Base-by-base conservation (phyloP, 768 basidiomycete genomes). In the Brasilioporus rufonigricans region DNA sequence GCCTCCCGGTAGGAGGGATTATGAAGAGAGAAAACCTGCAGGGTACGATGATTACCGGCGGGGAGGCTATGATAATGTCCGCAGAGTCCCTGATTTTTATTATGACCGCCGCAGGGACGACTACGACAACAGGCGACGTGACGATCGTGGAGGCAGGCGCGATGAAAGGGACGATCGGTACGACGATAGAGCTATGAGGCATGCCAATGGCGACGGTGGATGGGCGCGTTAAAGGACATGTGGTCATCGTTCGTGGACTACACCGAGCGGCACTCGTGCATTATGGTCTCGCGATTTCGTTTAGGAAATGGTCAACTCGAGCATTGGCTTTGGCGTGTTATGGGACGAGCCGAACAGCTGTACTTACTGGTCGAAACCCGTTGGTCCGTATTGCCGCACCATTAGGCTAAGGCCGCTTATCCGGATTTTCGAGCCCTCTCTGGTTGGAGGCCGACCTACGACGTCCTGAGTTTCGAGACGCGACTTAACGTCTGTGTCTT, bases 11-110 rank as follows among this genome's bases (percentile, higher is more conserved):
- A 81, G 78, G 80, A 87, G 89, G 80, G 87, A 91, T 66, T 76
- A 77, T 74, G 88, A 91, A 78, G 88, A 91, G 75, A 84, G 80
- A 82, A 86, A 87, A 81, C 82, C 87, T 84, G 86, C 87, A 85
- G 89, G 88, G 85, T 89, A 91, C 85, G 90, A 91, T 83, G 87
- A 90, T 82, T 79, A 84, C 74, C 85, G 90, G 73, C 86, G 90
- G 74, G 88, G 87, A 67, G 84, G 83, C 67, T 83, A 78, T 62
- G 74, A 85, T 83, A 87, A 89, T 84, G 85, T 85, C 73, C 87
- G 83, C 77, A 85, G 83, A 84, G 81, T 76, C 71, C 87, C 87
- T 85, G 86, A 90, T 80, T 82, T 81, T 79, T 84, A 87, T 85
- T 85, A 86, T 86, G 88, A 90, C 73, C 88, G 90, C 69, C 86